A percentile compares a stretch with the other conserved stretches of the same genome.
Conservation (phyloP, 805 yeast species). For the Scheffersomyces stipitis region DNA sequence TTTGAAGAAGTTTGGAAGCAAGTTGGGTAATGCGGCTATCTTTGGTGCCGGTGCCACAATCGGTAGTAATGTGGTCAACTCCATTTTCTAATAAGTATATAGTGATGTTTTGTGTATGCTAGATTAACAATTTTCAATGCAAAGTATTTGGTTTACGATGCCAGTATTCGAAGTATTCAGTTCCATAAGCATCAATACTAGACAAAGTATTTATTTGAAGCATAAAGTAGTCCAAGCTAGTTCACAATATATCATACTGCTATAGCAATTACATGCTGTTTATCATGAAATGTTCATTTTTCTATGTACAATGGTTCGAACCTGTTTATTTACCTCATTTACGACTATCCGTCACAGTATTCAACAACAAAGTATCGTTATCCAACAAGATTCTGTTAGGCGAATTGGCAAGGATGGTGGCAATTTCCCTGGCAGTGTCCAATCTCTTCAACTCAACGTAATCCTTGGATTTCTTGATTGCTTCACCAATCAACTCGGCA, state of each 20-base stretch:
- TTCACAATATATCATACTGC: too few relatives aligned
- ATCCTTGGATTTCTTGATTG: slow-evolving; percentile 93
- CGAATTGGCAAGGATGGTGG: slow-evolving; percentile 75
- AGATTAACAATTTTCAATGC: too few relatives aligned
- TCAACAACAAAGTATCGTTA: slow-evolving; percentile 86
- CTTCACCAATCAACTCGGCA: slow-evolving; percentile 98
- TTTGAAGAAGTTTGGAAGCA: slow-evolving; percentile 68
- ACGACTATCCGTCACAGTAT: slow-evolving; percentile 82
- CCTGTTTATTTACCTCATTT: slow-evolving; percentile 18
- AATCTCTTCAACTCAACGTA: slow-evolving; percentile 95
- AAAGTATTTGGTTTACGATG: too few relatives aligned
- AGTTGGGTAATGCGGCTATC: slow-evolving; percentile 87
- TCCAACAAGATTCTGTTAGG: slow-evolving; percentile 92
- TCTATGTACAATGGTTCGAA: neutral
- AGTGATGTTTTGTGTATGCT: too few relatives aligned
- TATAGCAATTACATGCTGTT: too few relatives aligned
- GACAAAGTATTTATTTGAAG: too few relatives aligned
- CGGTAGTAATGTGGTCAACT: slow-evolving; percentile 78
- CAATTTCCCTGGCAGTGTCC: slow-evolving; percentile 96
- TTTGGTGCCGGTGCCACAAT: slow-evolving; percentile 97
- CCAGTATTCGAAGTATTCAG: too few relatives aligned
- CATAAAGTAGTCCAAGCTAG: too few relatives aligned
- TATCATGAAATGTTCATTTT: too few relatives aligned
- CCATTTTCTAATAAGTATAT: slow-evolving; percentile 59
- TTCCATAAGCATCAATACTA: too few relatives aligned